Base-by-base conservation (phyloP, 2,329 filamentous ascomycete genomes). In the Fusarium siculi region DNA sequence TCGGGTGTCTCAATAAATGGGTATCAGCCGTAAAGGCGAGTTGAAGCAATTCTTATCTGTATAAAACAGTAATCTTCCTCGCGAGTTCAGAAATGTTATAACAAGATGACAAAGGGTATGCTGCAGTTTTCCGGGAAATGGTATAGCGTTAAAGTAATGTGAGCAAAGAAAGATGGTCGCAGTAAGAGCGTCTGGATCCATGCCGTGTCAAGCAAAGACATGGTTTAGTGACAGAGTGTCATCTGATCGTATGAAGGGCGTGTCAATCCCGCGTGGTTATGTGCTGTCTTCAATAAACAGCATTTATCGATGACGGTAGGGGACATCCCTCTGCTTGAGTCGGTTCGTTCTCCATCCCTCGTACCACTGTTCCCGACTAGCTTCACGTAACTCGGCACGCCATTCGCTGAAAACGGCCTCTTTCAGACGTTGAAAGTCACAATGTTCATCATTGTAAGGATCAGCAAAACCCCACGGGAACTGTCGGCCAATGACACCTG, bases 381-480 rank as follows among this genome's bases (percentile, higher is more conserved):
- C 93, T 81, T 97, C 94, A 68, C 96, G 92, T 68, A 99, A 87
- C 80, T 99, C 96, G 47, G 89, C 89, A 56, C 96, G 92, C 96
- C 96, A 99, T 79, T 98, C 96, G 74, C 87, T 91, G 82, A 99
- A 99, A 37, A 99, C 93, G 12, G 93, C 92, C 67, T 98, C 95
- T 84, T 96, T 96, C 75, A 99, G 88, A 70, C 92, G 92, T 63
- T 93, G 87, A 81, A 98, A 99, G 83, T 99, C 96, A 84, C 96
- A 99, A 84, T 99, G 96, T 76, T 93, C 90, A 36, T 91, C 87
- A 78, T 98, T 92, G 85, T 96, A 95, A 1, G 96, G 96, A 79
- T 98, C 94, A 9, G 96, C 96, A 76, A 98, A 97, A 11, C 96
- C 96, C 96, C 96, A 99, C 0, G 96, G 93, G 81, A 98, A 99